Conservation (phyloP, 495 filamentous ascomycete genomes). For the Sphaerosporella brunnea region DNA sequence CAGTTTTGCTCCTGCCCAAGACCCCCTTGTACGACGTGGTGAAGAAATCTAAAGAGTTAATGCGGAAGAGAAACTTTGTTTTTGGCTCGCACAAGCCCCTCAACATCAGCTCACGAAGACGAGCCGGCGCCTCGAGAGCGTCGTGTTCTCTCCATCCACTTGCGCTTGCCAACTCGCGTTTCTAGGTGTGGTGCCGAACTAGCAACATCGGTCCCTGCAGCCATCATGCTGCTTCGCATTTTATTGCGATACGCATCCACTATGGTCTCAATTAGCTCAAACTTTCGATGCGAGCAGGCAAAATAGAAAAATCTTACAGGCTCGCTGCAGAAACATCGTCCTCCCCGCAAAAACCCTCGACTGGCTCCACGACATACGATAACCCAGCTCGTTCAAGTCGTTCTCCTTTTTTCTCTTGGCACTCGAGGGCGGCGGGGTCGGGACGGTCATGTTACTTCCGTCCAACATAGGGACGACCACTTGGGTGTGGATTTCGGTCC, state of each 20-base stretch:
- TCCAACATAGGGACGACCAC: constrained; percentile 60
- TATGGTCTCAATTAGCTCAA: constrained; percentile 26
- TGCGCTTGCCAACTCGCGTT: constrained; percentile 70
- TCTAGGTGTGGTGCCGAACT: constrained; percentile 70
- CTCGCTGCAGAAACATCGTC: constrained; percentile 79
- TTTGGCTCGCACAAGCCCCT: neutral
- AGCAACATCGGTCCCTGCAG: constrained; percentile 49
- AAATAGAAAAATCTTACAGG: constrained; percentile 44
- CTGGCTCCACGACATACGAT: constrained; percentile 89
- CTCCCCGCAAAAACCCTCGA: constrained; percentile 69
- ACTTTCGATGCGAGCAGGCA: neutral
- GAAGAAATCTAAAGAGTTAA: constrained; percentile 6
- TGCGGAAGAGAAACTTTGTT: constrained; percentile 2
- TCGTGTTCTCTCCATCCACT: constrained; percentile 48
- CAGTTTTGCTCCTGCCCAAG: constrained; percentile 9
- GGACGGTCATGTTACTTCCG: constrained; percentile 46
- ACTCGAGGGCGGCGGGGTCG: constrained; percentile 52
- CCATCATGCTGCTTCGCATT: constrained; percentile 63
- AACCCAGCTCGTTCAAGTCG: constrained; percentile 76
- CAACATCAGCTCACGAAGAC: neutral
- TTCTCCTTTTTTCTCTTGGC: constrained; percentile 58
- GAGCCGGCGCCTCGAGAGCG: constrained; percentile 9
- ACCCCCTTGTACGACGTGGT: constrained; percentile 4
- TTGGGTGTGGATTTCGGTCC: constrained; percentile 35
- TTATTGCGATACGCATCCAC: constrained; percentile 93